phyloP scores from a whole-genome alignment of 108 stramenopile species.

The Cyclotella cryptica region DNA sequence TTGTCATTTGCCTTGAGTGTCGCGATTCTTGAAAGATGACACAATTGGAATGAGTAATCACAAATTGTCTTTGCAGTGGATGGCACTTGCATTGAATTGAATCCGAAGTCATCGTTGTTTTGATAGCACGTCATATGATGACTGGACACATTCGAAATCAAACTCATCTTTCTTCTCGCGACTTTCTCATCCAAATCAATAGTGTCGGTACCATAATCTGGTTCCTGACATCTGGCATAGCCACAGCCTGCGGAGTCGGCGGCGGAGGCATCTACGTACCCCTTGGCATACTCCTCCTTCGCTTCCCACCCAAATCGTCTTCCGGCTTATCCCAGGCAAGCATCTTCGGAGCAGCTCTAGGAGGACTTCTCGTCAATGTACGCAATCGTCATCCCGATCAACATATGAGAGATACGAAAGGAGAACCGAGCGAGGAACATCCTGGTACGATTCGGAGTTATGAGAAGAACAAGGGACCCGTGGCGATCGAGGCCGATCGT shows the following conservation, averaged over 20 bases:
- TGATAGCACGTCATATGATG: no score
- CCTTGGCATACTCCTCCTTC: slow-evolving; percentile 67
- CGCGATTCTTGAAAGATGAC: no score
- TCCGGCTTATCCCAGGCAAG: slow-evolving; percentile 69
- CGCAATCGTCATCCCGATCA: slow-evolving; percentile 60
- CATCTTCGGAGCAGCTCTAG: slow-evolving; percentile 73
- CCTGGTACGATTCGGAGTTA: slow-evolving; percentile 33
- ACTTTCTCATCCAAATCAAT: not conserved
- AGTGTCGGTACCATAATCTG: slow-evolving; percentile 67
- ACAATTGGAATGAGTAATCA: no score
- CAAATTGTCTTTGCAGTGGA: no score
- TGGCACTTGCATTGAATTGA: not conserved
- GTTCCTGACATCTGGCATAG: slow-evolving; percentile 64
- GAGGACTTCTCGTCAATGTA: slow-evolving; percentile 65
- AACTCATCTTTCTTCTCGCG: not conserved
- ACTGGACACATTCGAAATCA: not conserved
- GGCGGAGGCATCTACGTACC: slow-evolving; percentile 83
- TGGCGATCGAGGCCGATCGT: slow-evolving; percentile 31
- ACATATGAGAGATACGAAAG: slow-evolving; percentile 37
- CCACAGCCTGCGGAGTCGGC: slow-evolving; percentile 76
- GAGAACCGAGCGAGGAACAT: slow-evolving; percentile 8
- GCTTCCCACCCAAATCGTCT: slow-evolving; percentile 67
- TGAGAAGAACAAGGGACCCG: slow-evolving; percentile 40
- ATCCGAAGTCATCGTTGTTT: not conserved
- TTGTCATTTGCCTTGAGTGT: no score